phyloP scores from a whole-genome alignment of 495 filamentous ascomycete genomes.

The Monascus purpureus region DNA sequence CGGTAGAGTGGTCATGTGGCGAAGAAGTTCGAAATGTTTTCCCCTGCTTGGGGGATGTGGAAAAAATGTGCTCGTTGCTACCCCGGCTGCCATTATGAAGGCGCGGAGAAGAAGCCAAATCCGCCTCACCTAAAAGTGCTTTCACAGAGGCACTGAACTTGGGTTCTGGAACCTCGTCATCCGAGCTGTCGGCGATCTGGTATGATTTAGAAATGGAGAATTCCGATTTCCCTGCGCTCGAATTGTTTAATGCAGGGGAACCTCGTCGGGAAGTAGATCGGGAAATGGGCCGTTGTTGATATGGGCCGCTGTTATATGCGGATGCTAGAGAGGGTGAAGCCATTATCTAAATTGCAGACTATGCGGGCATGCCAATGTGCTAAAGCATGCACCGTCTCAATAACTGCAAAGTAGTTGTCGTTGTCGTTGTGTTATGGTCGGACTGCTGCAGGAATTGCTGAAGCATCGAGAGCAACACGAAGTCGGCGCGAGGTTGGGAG shows the following conservation, averaged over 20 bases:
- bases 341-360: constrained; percentile 11
- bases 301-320: constrained; percentile 21
- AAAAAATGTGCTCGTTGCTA: constrained; percentile 8
- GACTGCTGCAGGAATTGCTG: no score
- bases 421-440: no score
- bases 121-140: constrained; percentile 55
- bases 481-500: constrained; percentile 16
- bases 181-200: constrained; percentile 53
- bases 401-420: constrained; percentile 2
- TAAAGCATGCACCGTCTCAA: no score
- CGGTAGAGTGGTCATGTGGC: constrained; percentile 24
- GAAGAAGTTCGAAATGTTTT: constrained; percentile 26
- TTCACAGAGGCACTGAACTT: constrained; percentile 71
- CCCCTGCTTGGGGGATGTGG: constrained; percentile 16
- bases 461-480: no score
- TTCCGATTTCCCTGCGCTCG: constrained; percentile 7
- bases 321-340: constrained; percentile 25
- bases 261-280: constrained; percentile 27
- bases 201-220: constrained; percentile 17
- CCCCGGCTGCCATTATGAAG: constrained; percentile 24
- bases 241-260: constrained; percentile 20
- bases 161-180: constrained; percentile 59
- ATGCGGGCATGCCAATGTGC: no score
- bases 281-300: constrained; percentile 15
- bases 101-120: constrained; percentile 38